Percentiles rank a stretch among this genome's conserved stretches.
Conservation (phyloP, 1,139 yeast species). For the Lodderomyces elongisporus region DNA sequence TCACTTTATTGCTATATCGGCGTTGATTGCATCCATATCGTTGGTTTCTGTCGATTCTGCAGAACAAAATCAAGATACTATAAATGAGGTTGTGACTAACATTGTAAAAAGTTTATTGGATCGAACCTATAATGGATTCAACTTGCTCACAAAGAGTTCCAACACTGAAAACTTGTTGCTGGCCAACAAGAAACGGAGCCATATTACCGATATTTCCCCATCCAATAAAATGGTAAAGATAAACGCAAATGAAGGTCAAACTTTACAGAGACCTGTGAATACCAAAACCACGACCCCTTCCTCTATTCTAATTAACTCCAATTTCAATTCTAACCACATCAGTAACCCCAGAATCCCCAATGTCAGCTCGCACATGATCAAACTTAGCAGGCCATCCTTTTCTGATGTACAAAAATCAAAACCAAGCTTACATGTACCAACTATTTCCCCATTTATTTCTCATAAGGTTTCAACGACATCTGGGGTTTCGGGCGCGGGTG, state of each 20-base stretch:
- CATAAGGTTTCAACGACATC: slow-evolving; percentile 24
- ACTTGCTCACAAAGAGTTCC: neutral
- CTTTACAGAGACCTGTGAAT: too few relatives aligned
- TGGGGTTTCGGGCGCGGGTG: too few relatives aligned
- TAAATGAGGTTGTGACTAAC: slow-evolving; percentile 1
- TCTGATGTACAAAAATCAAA: slow-evolving; percentile 5
- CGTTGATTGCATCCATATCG: slow-evolving; percentile 1
- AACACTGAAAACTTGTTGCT: neutral
- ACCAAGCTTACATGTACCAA: slow-evolving; percentile 20
- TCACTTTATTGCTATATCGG: neutral
- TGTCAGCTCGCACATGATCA: too few relatives aligned
- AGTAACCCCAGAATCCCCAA: too few relatives aligned
- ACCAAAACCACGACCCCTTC: too few relatives aligned
- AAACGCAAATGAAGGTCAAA: too few relatives aligned
- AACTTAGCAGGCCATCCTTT: too few relatives aligned
- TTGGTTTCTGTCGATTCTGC: neutral
- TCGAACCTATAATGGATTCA: neutral
- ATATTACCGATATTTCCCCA: too few relatives aligned
- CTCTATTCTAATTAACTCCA: too few relatives aligned
- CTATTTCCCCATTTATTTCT: slow-evolving; percentile 33
- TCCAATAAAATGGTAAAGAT: too few relatives aligned
- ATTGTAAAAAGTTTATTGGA: slow-evolving; percentile 1
- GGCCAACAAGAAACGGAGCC: too few relatives aligned
- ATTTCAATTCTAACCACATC: too few relatives aligned
- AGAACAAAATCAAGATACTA: neutral